phyloP scores from a whole-genome alignment of 2,329 filamentous ascomycete species.

The Pezicula carpinea region DNA sequence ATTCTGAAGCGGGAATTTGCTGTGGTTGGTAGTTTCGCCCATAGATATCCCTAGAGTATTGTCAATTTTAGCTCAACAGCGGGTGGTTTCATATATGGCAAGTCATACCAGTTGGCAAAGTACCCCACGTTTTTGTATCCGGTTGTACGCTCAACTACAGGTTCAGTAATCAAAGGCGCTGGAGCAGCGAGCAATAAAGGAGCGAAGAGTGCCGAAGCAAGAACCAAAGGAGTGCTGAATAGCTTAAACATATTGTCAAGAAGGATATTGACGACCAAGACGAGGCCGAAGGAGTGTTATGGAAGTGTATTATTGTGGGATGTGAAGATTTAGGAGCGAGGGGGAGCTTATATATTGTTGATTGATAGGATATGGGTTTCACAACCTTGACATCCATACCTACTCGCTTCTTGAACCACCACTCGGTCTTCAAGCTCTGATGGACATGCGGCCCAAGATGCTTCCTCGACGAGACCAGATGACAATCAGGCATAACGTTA shows the following conservation, averaged over 20 bases:
- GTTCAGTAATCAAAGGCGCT: neutral
- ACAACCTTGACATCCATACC: too few species aligned
- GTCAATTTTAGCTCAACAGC: neutral
- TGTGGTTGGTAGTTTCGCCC: slow-evolving; percentile 67
- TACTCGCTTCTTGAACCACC: too few species aligned
- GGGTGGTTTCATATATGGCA: neutral
- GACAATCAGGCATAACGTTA: too few species aligned
- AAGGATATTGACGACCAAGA: too few species aligned
- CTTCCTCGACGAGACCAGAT: too few species aligned
- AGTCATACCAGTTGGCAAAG: slow-evolving; percentile 32
- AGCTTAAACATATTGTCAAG: neutral
- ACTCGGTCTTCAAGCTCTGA: too few species aligned
- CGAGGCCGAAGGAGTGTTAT: too few species aligned
- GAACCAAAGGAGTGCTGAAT: neutral
- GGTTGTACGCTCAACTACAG: neutral
- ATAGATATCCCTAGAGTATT: slow-evolving; percentile 59
- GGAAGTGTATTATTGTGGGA: too few species aligned
- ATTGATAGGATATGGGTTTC: too few species aligned
- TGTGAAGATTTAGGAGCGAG: too few species aligned
- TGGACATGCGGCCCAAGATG: too few species aligned
- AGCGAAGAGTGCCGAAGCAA: neutral
- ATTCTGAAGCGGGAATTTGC: slow-evolving; percentile 61
- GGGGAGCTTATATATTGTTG: too few species aligned
- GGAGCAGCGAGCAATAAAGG: neutral
- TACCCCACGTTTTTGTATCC: slow-evolving; percentile 17